Conservation (phyloP, 441 rosid genomes). For the Corymbia citriodora region DNA sequence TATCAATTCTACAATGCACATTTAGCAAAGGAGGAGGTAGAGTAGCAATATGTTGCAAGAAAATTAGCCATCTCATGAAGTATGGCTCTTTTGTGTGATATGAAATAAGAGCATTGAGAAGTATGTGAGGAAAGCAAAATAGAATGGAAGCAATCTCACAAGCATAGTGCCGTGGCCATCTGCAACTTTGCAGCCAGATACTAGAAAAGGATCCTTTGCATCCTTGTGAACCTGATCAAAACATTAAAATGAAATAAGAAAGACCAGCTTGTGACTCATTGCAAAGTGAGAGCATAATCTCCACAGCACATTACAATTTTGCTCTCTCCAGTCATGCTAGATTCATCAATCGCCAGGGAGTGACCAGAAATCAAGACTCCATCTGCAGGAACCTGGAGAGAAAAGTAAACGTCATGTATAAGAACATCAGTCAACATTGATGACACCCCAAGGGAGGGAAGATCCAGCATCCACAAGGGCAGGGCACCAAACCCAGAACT, state of each 20-base stretch:
- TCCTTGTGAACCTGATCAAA: conserved; percentile 64
- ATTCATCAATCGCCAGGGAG: conserved; percentile 89
- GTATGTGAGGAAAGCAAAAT: neutral
- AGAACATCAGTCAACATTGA: neutral
- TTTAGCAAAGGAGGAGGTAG: neutral
- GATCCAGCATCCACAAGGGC: neutral
- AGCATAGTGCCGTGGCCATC: conserved; percentile 97
- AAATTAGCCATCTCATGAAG: neutral
- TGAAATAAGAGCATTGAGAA: neutral
- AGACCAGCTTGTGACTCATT: neutral
- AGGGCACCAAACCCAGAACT: neutral
- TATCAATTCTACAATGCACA: neutral
- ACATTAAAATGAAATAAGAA: neutral
- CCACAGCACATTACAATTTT: conserved; percentile 49
- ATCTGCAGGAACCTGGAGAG: conserved; percentile 89
- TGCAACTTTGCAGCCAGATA: conserved; percentile 99
- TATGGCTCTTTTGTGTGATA: neutral
- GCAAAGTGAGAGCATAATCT: neutral
- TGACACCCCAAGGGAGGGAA: too few relatives aligned
- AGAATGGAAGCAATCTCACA: conserved; percentile 31
- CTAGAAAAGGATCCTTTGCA: conserved; percentile 67
- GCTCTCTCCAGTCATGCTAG: conserved; percentile 99
- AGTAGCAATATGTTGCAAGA: neutral
- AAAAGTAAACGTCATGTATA: neutral
- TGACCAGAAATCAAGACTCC: conserved; percentile 78